Evolutionary conservation across 352 stramenopile genomes (phyloP).

Genomic region (Phytophthora pistaciae): DNA sequence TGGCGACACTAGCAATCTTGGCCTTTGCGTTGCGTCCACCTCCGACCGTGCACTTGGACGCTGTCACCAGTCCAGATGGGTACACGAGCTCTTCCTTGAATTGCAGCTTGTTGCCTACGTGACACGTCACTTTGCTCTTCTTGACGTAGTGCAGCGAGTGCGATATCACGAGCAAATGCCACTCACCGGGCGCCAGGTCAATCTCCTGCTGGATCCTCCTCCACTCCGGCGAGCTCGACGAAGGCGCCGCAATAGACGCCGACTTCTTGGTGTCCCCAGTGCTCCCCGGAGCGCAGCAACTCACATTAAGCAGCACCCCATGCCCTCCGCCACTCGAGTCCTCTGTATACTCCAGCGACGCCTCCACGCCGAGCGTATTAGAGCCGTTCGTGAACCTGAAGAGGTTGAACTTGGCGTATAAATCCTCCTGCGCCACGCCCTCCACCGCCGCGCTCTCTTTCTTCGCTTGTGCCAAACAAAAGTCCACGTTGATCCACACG

Average conservation of each 20-base stretch:
- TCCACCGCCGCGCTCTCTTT: slow-evolving; percentile 13
- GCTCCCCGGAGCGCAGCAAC: slow-evolving; percentile 53
- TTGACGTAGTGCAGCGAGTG: slow-evolving; percentile 89
- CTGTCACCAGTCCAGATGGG: slow-evolving; percentile 73
- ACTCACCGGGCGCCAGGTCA: slow-evolving; percentile 44
- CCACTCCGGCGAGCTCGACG: slow-evolving; percentile 57
- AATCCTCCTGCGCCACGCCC: slow-evolving; percentile 12
- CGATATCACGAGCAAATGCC: slow-evolving; percentile 80
- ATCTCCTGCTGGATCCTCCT: slow-evolving; percentile 61
- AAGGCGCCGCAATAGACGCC: slow-evolving; percentile 46
- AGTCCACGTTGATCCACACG: slow-evolving; percentile 76
- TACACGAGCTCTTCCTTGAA: slow-evolving; percentile 85
- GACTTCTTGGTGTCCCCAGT: slow-evolving; percentile 32
- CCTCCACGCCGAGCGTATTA: slow-evolving; percentile 77
- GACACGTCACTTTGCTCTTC: slow-evolving; percentile 85
- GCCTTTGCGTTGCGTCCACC: slow-evolving; percentile 46
- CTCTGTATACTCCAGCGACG: slow-evolving; percentile 59
- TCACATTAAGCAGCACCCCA: slow-evolving; percentile 56
- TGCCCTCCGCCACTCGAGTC: slow-evolving; percentile 33
- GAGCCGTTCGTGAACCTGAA: slow-evolving; percentile 81
- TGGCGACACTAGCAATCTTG: slow-evolving; percentile 74
- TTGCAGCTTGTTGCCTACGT: slow-evolving; percentile 66
- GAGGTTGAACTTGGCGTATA: slow-evolving; percentile 65
- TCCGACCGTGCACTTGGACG: slow-evolving; percentile 79
- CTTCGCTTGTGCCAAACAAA: slow-evolving; percentile 31